Percentiles rank a stretch among this genome's conserved stretches.
Evolutionary conservation across 208 protist species (phyloP).

Genomic region (Leishmania lainsoni): DNA sequence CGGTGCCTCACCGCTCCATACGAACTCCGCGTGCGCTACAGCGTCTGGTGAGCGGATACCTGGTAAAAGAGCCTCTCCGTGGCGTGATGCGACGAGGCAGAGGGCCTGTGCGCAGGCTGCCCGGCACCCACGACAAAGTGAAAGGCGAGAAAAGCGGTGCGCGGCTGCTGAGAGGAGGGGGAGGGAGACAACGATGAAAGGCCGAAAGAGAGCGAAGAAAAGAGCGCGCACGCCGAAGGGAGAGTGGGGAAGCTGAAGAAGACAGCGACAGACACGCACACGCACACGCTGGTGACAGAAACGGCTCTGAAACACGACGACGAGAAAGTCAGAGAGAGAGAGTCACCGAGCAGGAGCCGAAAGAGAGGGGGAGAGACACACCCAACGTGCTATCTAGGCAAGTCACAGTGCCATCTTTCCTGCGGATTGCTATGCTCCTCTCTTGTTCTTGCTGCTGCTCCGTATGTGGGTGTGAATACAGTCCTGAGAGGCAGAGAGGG

Average conservation of each 20-base stretch:
- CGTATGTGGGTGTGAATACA: not conserved
- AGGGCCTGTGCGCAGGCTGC: not conserved
- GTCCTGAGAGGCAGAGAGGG: not conserved
- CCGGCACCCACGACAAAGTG: no score
- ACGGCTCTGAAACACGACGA: not conserved
- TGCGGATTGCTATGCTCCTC: not conserved
- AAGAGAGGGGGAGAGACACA: not conserved
- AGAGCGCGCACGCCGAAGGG: conserved; percentile 4
- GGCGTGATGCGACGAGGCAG: not conserved
- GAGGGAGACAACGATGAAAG: not conserved
- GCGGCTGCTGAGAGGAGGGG: not conserved
- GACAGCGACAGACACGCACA: not conserved
- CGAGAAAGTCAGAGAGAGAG: not conserved
- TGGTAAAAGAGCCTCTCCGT: conserved; percentile 36
- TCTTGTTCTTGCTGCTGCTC: not conserved
- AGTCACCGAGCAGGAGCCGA: not conserved
- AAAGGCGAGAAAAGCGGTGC: not conserved
- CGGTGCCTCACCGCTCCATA: conserved; percentile 30
- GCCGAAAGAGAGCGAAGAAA: conserved; percentile 6
- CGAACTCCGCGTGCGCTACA: conserved; percentile 13
- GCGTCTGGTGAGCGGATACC: conserved; percentile 24
- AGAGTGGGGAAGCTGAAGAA: not conserved
- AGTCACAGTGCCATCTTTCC: not conserved
- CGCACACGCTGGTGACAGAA: not conserved
- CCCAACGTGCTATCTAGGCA: not conserved